Evolutionary conservation across 2,329 filamentous ascomycete species (phyloP).

Genomic region (Biscogniauxia mediterranea): DNA sequence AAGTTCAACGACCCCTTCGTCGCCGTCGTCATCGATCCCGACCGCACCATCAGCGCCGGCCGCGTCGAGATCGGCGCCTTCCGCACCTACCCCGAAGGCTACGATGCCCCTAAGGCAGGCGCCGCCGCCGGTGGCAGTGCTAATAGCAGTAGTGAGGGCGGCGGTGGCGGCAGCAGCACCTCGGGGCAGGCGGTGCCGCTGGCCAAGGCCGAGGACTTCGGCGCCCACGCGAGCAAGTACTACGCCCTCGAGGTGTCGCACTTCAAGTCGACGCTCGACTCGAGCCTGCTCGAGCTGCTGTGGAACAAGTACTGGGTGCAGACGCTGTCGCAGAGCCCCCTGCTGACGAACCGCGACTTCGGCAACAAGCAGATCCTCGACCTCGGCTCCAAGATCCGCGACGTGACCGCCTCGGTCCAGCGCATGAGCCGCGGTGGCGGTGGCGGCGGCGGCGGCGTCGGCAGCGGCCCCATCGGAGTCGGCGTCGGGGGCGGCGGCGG

Average conservation of each 20-base stretch:
- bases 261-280: constrained; percentile 91
- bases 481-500: constrained; percentile 3
- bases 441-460: background rate
- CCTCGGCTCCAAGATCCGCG: constrained; percentile 75
- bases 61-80: constrained; percentile 98
- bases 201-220: constrained; percentile 94
- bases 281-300: constrained; percentile 78
- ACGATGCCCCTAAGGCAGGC: constrained; percentile 49
- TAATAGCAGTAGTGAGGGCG: constrained; percentile 2
- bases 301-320: constrained; percentile 99
- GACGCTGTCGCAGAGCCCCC: constrained; percentile 85
- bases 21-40: constrained; percentile 93
- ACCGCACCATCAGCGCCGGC: constrained; percentile 89
- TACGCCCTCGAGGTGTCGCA: constrained; percentile 89
- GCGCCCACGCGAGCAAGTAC: constrained; percentile 85
- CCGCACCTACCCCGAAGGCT: constrained; percentile 78
- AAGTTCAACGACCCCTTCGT: constrained; percentile 85
- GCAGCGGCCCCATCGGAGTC: too few relatives aligned
- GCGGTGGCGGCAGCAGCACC: constrained; percentile 39
- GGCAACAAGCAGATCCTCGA: constrained; percentile 90
- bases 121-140: background rate
- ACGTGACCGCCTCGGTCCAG: constrained; percentile 49
- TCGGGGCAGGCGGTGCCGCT: constrained; percentile 72
- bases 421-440: constrained; percentile 32
- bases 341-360: constrained; percentile 91